Conservation (phyloP, 768 basidiomycete genomes). For the Candolleomyces efflorescens region DNA sequence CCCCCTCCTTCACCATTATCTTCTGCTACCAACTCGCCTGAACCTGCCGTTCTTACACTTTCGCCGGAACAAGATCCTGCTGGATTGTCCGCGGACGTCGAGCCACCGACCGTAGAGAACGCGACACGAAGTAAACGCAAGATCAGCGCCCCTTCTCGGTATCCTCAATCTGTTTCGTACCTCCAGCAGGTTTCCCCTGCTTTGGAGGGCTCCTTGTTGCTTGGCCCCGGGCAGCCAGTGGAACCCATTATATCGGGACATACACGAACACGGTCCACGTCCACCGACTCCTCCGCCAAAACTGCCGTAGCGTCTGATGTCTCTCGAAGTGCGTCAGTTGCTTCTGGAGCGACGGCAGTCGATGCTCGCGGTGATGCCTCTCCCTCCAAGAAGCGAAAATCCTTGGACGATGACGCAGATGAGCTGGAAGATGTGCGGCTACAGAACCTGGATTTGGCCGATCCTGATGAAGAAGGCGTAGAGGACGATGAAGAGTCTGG, state of each 20-base stretch:
- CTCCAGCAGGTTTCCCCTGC: neutral
- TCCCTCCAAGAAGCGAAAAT: neutral
- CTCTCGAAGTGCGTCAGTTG: constrained; percentile 5
- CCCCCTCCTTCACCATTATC: neutral
- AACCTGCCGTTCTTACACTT: neutral
- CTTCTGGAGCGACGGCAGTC: constrained; percentile 1
- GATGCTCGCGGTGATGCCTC: neutral
- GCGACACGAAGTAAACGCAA: constrained; percentile 7
- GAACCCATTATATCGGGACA: neutral
- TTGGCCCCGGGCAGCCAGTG: neutral
- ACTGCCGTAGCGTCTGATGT: neutral
- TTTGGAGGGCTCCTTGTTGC: constrained; percentile 1
- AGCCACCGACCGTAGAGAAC: neutral
- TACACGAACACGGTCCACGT: constrained; percentile 6
- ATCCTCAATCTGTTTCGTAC: neutral
- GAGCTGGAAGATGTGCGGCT: neutral
- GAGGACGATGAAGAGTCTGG: neutral
- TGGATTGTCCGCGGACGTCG: constrained; percentile 4
- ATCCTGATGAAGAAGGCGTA: neutral
- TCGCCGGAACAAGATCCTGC: neutral
- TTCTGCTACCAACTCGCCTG: neutral
- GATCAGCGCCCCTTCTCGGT: constrained; percentile 6
- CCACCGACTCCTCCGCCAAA: constrained; percentile 5
- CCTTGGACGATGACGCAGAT: neutral
- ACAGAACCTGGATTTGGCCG: neutral